phyloP scores from a whole-genome alignment of 352 stramenopile genomes.

The Thalassiosira livingstoniorum region DNA sequence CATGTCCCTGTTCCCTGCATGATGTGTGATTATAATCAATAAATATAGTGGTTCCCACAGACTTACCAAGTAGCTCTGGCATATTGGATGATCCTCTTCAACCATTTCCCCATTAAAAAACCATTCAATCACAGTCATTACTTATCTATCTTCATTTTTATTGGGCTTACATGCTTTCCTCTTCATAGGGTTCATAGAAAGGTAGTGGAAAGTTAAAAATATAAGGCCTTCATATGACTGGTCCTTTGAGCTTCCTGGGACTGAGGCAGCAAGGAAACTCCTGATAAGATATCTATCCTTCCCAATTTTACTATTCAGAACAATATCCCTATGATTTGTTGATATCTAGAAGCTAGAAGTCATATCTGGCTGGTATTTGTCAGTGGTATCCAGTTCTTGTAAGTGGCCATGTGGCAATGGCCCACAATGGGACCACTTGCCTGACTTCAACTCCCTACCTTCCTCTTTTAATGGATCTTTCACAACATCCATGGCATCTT shows the following conservation, averaged over 20 bases:
- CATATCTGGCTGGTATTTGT: conserved; percentile 9
- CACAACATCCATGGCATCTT: conserved; percentile 38
- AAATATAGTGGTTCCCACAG: conserved; percentile 31
- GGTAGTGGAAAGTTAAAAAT: conserved; percentile 58
- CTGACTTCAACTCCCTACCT: neutral
- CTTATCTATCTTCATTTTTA: conserved; percentile 13
- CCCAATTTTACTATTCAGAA: conserved; percentile 55
- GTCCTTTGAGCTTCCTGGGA: conserved; percentile 39
- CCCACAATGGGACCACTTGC: neutral
- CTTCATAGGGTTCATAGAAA: conserved; percentile 29
- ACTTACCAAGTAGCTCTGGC: conserved; percentile 36
- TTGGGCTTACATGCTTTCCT: conserved; percentile 35
- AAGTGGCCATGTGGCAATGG: conserved; percentile 26
- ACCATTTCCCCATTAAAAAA: conserved; percentile 54
- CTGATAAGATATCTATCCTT: conserved; percentile 52
- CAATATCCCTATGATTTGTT: conserved; percentile 56
- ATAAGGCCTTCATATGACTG: conserved; percentile 57
- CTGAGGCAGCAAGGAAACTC: conserved; percentile 60
- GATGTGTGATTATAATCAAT: conserved; percentile 62
- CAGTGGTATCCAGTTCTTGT: conserved; percentile 53
- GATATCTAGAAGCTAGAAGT: conserved; percentile 35
- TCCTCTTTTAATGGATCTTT: conserved; percentile 23
- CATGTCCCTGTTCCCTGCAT: conserved; percentile 56
- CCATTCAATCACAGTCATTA: conserved; percentile 39
- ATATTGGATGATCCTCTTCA: conserved; percentile 42